A percentile compares a stretch with the other conserved stretches of the same genome.
Conservation (phyloP, 2,329 filamentous ascomycete species). For the Pyricularia sp. region DNA sequence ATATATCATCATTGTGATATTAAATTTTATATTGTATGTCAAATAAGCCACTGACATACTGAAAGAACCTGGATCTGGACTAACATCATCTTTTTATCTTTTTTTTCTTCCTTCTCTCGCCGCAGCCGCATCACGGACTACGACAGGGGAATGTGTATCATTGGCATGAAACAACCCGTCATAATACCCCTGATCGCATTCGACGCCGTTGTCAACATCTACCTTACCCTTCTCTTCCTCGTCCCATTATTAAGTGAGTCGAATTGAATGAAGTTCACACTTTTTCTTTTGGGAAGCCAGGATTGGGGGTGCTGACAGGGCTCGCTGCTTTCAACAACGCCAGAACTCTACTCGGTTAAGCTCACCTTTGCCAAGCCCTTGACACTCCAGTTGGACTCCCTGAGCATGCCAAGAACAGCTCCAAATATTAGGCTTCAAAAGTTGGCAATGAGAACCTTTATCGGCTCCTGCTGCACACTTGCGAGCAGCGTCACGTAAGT, state of each 20-base stretch:
- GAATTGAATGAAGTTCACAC: neutral
- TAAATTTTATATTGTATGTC: constrained; percentile 49
- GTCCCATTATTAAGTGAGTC: constrained; percentile 28
- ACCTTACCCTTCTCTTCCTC: constrained; percentile 50
- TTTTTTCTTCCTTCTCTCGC: neutral
- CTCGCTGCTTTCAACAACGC: neutral
- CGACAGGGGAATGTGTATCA: constrained; percentile 41
- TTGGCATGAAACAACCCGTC: constrained; percentile 44
- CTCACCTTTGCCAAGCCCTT: neutral
- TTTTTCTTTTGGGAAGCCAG: neutral
- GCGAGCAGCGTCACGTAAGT: constrained; percentile 28
- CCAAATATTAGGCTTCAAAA: neutral
- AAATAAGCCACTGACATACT: neutral
- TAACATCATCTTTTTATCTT: neutral
- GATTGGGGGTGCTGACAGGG: neutral
- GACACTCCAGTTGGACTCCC: neutral
- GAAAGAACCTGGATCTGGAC: neutral
- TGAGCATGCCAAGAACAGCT: neutral
- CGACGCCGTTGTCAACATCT: constrained; percentile 48
- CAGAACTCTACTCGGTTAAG: neutral
- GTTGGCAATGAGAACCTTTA: constrained; percentile 32
- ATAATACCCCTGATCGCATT: constrained; percentile 50
- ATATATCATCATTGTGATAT: constrained; percentile 32
- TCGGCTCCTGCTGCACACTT: constrained; percentile 44
- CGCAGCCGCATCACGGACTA: constrained; percentile 42